Percentiles rank a stretch among this genome's conserved stretches.
These are phyloP conservation scores for Berkeleyomyces rouxiae DNA, from an alignment of 2,329 filamentous ascomycete genomes.

Conservation along the genomic window DNA sequence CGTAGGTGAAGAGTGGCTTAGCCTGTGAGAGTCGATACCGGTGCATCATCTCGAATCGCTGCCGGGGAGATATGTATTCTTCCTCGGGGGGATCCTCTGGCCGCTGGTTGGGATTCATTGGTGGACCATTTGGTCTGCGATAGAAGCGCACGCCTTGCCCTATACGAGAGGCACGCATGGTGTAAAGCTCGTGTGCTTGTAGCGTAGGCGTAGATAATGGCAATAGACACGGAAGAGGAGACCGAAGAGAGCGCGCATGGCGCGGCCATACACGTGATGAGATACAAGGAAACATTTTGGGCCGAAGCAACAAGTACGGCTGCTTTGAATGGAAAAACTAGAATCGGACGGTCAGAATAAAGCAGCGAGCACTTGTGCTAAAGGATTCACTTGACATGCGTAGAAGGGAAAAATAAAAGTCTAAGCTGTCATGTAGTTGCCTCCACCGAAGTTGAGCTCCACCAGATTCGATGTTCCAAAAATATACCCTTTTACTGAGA, in stretches of 20 bases:
- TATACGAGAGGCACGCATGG: too few relatives aligned
- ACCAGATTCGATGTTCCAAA: too few relatives aligned
- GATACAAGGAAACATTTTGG: neutral
- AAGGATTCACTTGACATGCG: too few relatives aligned
- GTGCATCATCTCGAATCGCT: constrained; percentile 6
- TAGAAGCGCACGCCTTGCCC: neutral
- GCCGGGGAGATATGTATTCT: neutral
- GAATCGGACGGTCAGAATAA: neutral
- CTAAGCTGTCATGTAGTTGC: too few relatives aligned
- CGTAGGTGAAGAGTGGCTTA: constrained; percentile 23
- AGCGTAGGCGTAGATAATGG: neutral
- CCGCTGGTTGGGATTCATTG: constrained; percentile 11
- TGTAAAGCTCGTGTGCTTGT: neutral
- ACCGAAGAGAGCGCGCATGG: neutral
- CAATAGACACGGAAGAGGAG: neutral
- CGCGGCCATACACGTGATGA: neutral
- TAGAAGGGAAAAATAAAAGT: too few relatives aligned
- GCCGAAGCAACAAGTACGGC: too few relatives aligned
- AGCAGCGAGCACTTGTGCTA: too few relatives aligned
- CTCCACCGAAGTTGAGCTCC: too few relatives aligned
- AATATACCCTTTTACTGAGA: too few relatives aligned
- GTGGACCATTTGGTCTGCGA: constrained; percentile 1
- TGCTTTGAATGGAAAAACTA: neutral
- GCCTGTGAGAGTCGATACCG: constrained; percentile 18
- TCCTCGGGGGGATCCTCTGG: constrained; percentile 8